Percentiles rank a stretch among this genome's conserved stretches.
Conservation (phyloP, 352 stramenopile species). For the Phytopythium chamaehyphon region DNA sequence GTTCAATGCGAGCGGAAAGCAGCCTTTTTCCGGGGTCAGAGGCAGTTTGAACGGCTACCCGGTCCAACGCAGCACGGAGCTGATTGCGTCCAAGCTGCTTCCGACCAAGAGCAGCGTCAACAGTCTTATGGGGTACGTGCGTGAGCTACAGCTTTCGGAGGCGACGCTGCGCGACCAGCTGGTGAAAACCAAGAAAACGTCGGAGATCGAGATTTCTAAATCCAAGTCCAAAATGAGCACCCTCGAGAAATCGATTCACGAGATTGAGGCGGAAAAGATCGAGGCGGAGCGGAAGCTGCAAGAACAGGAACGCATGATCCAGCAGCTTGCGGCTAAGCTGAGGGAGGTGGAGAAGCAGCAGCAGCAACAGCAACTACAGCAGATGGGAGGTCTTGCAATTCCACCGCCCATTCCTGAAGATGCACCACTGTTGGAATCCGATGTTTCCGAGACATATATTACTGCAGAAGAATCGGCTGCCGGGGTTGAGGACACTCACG, state of each 20-base stretch:
- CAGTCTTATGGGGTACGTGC: slow-evolving; percentile 73
- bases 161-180: slow-evolving; percentile 56
- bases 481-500: no score
- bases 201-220: slow-evolving; percentile 42
- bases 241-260: slow-evolving; percentile 42
- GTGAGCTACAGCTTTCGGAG: slow-evolving; percentile 66
- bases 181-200: slow-evolving; percentile 44
- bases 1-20: slow-evolving; percentile 21
- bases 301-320: slow-evolving; percentile 44
- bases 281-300: slow-evolving; percentile 23
- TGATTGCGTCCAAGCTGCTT: slow-evolving; percentile 55
- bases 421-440: background rate
- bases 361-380: slow-evolving; percentile 13
- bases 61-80: slow-evolving; percentile 25
- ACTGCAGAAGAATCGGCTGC: no score
- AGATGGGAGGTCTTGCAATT: slow-evolving; percentile 1
- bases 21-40: slow-evolving; percentile 19
- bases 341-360: slow-evolving; percentile 20
- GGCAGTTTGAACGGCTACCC: slow-evolving; percentile 22
- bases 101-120: slow-evolving; percentile 54
- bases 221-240: slow-evolving; percentile 35
- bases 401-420: slow-evolving; percentile 2
- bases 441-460: no score
- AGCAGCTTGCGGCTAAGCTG: slow-evolving; percentile 30
- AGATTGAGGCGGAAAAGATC: slow-evolving; percentile 31